phyloP scores from a whole-genome alignment of 108 stramenopile species.

The Bacterosira constricta region DNA sequence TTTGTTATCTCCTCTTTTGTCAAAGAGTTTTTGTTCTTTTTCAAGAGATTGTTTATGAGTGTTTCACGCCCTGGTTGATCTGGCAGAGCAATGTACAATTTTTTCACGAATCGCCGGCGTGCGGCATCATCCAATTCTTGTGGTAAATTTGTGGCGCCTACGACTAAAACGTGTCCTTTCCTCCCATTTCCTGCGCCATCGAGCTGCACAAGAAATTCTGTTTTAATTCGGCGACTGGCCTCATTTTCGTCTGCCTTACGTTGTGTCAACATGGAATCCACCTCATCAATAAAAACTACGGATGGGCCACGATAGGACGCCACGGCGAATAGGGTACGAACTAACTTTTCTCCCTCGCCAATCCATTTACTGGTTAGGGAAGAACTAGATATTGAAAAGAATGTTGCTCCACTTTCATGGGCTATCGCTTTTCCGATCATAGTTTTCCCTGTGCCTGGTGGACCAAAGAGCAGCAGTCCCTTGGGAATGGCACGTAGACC shows the following conservation, averaged over 20 bases:
- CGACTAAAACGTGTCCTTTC: constrained; percentile 89
- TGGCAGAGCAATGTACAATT: constrained; percentile 97
- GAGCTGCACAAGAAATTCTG: constrained; percentile 93
- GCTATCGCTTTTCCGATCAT: constrained; percentile 99
- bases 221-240: constrained; percentile 93
- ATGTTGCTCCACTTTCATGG: constrained; percentile 94
- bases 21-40: constrained; percentile 81
- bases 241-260: constrained; percentile 93
- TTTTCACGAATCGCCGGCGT: constrained; percentile 90
- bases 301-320: constrained; percentile 91
- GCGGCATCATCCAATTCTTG: constrained; percentile 99
- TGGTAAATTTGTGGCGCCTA: constrained; percentile 98
- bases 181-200: constrained; percentile 87
- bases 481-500: constrained; percentile 88
- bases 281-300: constrained; percentile 95
- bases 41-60: constrained; percentile 83
- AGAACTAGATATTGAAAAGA: constrained; percentile 98
- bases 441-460: constrained; percentile 93
- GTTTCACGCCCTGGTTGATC: constrained; percentile 68
- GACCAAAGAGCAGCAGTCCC: constrained; percentile 73
- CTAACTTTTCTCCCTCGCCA: constrained; percentile 98
- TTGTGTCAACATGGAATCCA: constrained; percentile 94
- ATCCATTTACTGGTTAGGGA: constrained; percentile 99
- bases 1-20: constrained; percentile 65
- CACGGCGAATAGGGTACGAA: constrained; percentile 95